Evolutionary conservation across 2,329 filamentous ascomycete genomes (phyloP), one percentile per base, ranked within the genome.

Genomic region (Corynespora cassiicola): DNA sequence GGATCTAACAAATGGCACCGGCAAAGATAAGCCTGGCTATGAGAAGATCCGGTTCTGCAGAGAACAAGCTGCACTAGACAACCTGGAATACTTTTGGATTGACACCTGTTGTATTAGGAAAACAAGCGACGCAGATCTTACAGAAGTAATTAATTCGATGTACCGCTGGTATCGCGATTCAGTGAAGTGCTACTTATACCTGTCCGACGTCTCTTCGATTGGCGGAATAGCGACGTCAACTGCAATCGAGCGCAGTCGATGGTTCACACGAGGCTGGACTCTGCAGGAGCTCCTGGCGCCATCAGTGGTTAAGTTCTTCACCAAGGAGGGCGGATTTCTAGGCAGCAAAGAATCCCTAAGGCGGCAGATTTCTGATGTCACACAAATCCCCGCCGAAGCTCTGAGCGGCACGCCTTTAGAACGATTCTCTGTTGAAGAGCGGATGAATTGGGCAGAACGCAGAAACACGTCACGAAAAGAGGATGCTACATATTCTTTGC

Each of bases 121-220:
- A 15, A 3, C 5, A 34, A 17, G n/a, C n/a, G n/a, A n/a, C n/a
- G n/a, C n/a, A n/a, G n/a, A n/a, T n/a, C n/a, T n/a, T n/a, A n/a
- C n/a, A n/a, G n/a, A n/a, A n/a, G n/a, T n/a, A n/a, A 40, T 40
- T n/a, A 40, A 40, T 16, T 40, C 37, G 16, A 40, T 40, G 37
- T 40, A 33, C 37, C 30, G 27, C 14, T 42, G 38, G 31, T 36
- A 36, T 22, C 25, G 32, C 11, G 23, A 23, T 3, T 19, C 38
- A 7, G 5, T 22, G 12, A 15, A 33, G 11, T 42, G 38, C 21
- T 36, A 36, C 18, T 28, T 28, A 16, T 42, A 42, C 17, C 21
- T 42, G 7, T 31, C 26, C 11, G 38, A 42, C 15, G 26, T 42
- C 18, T n/a, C n/a, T n/a, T n/a, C n/a, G n/a, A n/a, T n/a, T n/a